Evolutionary conservation across 176 grass and related monocot genomes (phyloP), one percentile per base, ranked within the genome.

Genomic region (Tuctoria greenei): DNA sequence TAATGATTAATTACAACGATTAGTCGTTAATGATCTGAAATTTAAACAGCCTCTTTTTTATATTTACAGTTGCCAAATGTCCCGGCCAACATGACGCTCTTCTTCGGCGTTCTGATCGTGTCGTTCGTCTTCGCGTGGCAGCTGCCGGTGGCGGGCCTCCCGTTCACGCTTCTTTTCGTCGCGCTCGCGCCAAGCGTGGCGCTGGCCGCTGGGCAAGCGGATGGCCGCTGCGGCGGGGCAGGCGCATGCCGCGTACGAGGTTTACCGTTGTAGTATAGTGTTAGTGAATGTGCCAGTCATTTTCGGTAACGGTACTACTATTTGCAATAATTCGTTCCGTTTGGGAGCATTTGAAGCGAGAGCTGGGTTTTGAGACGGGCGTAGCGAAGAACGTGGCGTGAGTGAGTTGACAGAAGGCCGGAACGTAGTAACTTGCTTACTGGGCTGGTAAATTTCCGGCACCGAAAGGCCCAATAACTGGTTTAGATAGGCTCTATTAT

Each of bases 161-260:
- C 86, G 5, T 66, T 85, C 28, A 83, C 81, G 40, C 27, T 93
- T 24, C 86, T 93, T 39, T 85, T 93, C 71, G 57, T 92, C 15
- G 74, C 59, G 17, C 90, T n/a, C n/a, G n/a, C n/a, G n/a, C n/a
- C 86, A 1, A 70, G 80, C 27, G 6, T 86, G 27, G 4, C 81
- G n/a, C 81, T 83, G 67, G 90, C n/a, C n/a, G n/a, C n/a, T n/a
- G n/a, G n/a, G 83, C 20, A 78, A 82, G 80, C 81, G 72, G 13
- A 60, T 92, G 45, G 82, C 69, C 1, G 67, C 43, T 9, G 71
- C 78, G 7, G 71, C 79, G 0, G 69, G 83, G 60, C 64, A 73
- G 76, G 51, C 78, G 3, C 65, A 47, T 3, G 76, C 59, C 10
- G 90, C 78, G 66, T 89, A 92, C 31, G 78, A 86, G 20, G 70